Evolutionary conservation across 192 early-diverging fungal genomes (phyloP), one percentile per base, ranked within the genome.

Genomic region (Coemansia sp.): DNA sequence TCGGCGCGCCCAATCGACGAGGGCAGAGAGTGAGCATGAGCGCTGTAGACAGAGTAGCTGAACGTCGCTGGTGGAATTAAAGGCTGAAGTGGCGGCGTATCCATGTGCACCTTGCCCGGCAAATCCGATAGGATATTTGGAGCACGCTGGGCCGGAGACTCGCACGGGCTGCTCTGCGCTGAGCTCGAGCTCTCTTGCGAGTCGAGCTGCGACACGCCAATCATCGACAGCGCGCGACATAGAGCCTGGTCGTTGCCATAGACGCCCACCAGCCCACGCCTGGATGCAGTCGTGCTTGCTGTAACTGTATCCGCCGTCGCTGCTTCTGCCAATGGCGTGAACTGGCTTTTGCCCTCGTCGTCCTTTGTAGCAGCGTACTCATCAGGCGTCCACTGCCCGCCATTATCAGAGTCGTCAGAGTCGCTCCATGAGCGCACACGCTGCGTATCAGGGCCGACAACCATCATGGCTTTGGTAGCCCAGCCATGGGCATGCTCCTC

Each of bases 171-270:
- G 56, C 55, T 46, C 9, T 55, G 42, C 9, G 55, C 59, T 13
- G 60, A 59, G 6, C 37, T 64, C 18, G 45, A 28, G 42, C 74
- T 73, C 3, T 66, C 78, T 34, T 59, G 67, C 43, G 70, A 73
- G n/a, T 82, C 74, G 5, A 33, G 24, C 33, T 80, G 65, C 21
- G 73, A 59, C n/a, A 69, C 64, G 21, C 79, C 79, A 53, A 82
- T 82, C 79, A 82, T 82, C n/a, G 79, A 82, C 21, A 82, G 74
- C 20, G 79, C 79, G 5, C 79, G 70, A 40, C 55, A 62, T 21
- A 76, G 57, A 1, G 71, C 60, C 45, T 68, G 74, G 60, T 76
- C 66, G n/a, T 73, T 69, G 13, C 48, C 48, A 21, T 63, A 63
- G 6, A 33, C 56, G 10, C 48, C 48, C 23, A 50, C 48, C 23